These are phyloP conservation scores for Auricularia sp. DNA, from an alignment of 768 basidiomycete genomes.

Conservation along the genomic window DNA sequence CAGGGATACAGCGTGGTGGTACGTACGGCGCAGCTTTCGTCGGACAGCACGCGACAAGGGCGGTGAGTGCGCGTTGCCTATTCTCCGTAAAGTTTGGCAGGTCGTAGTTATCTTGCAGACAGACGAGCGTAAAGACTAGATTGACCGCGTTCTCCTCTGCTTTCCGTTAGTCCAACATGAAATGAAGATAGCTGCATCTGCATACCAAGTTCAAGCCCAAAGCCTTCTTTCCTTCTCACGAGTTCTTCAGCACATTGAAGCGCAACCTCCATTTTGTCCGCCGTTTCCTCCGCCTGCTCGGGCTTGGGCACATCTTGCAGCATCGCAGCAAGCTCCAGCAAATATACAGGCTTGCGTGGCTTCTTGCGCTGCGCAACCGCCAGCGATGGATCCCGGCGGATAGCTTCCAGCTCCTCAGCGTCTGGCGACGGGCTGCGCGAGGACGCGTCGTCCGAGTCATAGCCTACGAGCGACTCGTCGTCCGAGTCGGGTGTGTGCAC, in stretches of 20 bases:
- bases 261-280: conserved; percentile 71
- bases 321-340: conserved; percentile 71
- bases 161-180: conserved; percentile 3
- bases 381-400: conserved; percentile 77
- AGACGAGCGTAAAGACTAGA: conserved; percentile 60
- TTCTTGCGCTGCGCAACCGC: conserved; percentile 56
- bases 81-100: conserved; percentile 65
- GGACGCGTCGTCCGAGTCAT: conserved; percentile 51
- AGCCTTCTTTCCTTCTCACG: conserved; percentile 72
- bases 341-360: conserved; percentile 76
- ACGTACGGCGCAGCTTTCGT: conserved; percentile 72
- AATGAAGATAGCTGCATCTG: conserved; percentile 6
- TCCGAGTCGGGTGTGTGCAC: conserved; percentile 51
- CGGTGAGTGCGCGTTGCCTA: conserved; percentile 66
- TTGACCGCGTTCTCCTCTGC: conserved; percentile 86
- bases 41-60: conserved; percentile 74
- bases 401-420: conserved; percentile 68
- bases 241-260: conserved; percentile 71
- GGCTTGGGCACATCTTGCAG: conserved; percentile 51
- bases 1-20: not conserved
- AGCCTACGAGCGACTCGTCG: conserved; percentile 72
- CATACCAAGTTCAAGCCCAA: conserved; percentile 83
- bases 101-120: conserved; percentile 78
- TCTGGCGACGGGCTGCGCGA: conserved; percentile 74
- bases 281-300: conserved; percentile 52